A percentile compares a stretch with the other conserved stretches of the same genome.
Evolutionary conservation across 1,139 yeast genomes (phyloP).

Genomic region (Blastobotrys malaysiensis): DNA sequence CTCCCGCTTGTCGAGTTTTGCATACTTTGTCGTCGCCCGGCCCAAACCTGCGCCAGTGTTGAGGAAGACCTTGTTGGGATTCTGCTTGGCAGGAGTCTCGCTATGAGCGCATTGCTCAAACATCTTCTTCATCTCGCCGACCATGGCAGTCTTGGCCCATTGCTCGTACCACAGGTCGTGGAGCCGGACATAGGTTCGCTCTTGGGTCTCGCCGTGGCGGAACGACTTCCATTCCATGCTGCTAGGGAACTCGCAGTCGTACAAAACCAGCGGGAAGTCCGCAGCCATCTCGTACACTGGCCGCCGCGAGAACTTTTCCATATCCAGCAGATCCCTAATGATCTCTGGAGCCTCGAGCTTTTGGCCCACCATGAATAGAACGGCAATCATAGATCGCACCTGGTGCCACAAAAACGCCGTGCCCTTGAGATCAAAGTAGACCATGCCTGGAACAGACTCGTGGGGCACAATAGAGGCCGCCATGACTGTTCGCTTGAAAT

Average conservation of each 20-base stretch:
- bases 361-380: constrained; percentile 77
- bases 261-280: constrained; percentile 83
- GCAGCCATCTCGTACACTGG: constrained; percentile 89
- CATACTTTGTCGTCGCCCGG: constrained; percentile 46
- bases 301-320: constrained; percentile 53
- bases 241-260: constrained; percentile 69
- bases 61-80: constrained; percentile 19
- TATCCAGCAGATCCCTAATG: constrained; percentile 55
- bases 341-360: constrained; percentile 56
- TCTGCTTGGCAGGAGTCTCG: constrained; percentile 30
- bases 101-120: constrained; percentile 25
- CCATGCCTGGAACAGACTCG: constrained; percentile 28
- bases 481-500: constrained; percentile 55
- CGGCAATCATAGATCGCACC: constrained; percentile 91
- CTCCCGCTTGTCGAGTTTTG: constrained; percentile 54
- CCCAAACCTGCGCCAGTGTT: constrained; percentile 29
- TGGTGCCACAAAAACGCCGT: constrained; percentile 97
- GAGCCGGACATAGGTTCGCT: constrained; percentile 20
- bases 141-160: constrained; percentile 34
- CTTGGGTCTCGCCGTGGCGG: constrained; percentile 17
- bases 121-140: constrained; percentile 25
- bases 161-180: constrained; percentile 33
- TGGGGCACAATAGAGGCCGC: constrained; percentile 24
- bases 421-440: constrained; percentile 75
- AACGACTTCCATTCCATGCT: constrained; percentile 57